Percentiles rank a stretch among this genome's conserved stretches.
phyloP scores from a whole-genome alignment of 1,284 basidiomycete genomes.

The Cryptococcus depauperatus region DNA sequence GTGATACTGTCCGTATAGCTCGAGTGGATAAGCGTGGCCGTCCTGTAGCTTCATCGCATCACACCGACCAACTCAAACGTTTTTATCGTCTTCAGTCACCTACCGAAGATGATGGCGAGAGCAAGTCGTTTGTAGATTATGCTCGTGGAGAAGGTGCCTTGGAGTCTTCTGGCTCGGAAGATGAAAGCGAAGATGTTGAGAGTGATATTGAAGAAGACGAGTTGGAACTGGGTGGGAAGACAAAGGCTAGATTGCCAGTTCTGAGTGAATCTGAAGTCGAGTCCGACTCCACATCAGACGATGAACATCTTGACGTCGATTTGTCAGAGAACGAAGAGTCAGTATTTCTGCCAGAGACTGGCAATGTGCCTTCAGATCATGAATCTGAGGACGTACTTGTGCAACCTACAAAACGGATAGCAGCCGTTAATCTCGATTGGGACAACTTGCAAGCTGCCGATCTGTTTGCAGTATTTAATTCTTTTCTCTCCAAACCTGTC shows the following conservation, averaged over 20 bases:
- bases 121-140: slow-evolving; percentile 55
- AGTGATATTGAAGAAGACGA: slow-evolving; percentile 43
- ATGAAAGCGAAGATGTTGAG: slow-evolving; percentile 51
- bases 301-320: slow-evolving; percentile 52
- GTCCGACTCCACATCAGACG: slow-evolving; percentile 35
- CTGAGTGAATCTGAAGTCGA: slow-evolving; percentile 38
- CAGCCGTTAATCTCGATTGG: slow-evolving; percentile 97
- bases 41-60: slow-evolving; percentile 58
- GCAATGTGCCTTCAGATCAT: slow-evolving; percentile 23
- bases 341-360: slow-evolving; percentile 27
- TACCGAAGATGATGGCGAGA: slow-evolving; percentile 43
- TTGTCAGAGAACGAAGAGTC: slow-evolving; percentile 61
- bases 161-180: slow-evolving; percentile 70
- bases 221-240: slow-evolving; percentile 48
- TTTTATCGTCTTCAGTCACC: slow-evolving; percentile 64
- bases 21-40: slow-evolving; percentile 91
- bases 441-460: slow-evolving; percentile 87
- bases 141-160: slow-evolving; percentile 81
- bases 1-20: slow-evolving; percentile 45
- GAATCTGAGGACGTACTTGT: slow-evolving; percentile 39
- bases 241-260: slow-evolving; percentile 12
- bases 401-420: slow-evolving; percentile 61
- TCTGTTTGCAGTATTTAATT: slow-evolving; percentile 87
- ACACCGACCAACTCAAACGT: slow-evolving; percentile 65
- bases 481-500: slow-evolving; percentile 53